A percentile compares a stretch with the other conserved stretches of the same genome.
Evolutionary conservation across 2,329 filamentous ascomycete species (phyloP).

Genomic region (Ophiocordyceps sinensis): DNA sequence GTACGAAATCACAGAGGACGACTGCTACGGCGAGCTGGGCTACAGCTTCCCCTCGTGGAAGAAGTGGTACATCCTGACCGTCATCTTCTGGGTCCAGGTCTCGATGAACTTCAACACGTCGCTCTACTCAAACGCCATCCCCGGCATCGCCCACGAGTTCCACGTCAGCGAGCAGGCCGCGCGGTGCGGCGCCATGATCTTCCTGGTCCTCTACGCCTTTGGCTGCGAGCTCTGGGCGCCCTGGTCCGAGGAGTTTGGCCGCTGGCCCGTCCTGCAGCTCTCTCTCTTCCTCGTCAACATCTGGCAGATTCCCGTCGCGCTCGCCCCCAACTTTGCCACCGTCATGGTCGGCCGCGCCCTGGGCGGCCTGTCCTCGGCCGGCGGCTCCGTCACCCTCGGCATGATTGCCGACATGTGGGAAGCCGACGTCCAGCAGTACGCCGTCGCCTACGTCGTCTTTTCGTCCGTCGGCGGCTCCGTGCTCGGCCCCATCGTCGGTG

Average conservation of each 20-base stretch:
- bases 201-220: conserved; percentile 68
- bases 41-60: conserved; percentile 44
- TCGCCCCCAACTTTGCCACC: conserved; percentile 59
- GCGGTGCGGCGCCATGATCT: conserved; percentile 61
- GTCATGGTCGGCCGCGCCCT: conserved; percentile 57
- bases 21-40: conserved; percentile 53
- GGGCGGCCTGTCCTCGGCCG: conserved; percentile 56
- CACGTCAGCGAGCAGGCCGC: conserved; percentile 52
- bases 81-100: conserved; percentile 60
- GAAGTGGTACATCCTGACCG: conserved; percentile 60
- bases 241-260: conserved; percentile 72
- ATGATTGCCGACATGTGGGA: conserved; percentile 68
- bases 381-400: conserved; percentile 58
- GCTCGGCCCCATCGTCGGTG: conserved; percentile 64
- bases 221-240: conserved; percentile 82
- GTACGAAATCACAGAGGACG: conserved; percentile 34
- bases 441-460: conserved; percentile 63
- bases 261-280: conserved; percentile 60
- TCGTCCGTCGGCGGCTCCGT: conserved; percentile 67
- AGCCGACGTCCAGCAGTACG: conserved; percentile 56
- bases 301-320: conserved; percentile 57
- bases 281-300: conserved; percentile 65
- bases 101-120: conserved; percentile 73
- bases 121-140: conserved; percentile 55
- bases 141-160: conserved; percentile 53